phyloP scores from a whole-genome alignment of 2,329 filamentous ascomycete species.

The Basipetospora chlamydospora region DNA sequence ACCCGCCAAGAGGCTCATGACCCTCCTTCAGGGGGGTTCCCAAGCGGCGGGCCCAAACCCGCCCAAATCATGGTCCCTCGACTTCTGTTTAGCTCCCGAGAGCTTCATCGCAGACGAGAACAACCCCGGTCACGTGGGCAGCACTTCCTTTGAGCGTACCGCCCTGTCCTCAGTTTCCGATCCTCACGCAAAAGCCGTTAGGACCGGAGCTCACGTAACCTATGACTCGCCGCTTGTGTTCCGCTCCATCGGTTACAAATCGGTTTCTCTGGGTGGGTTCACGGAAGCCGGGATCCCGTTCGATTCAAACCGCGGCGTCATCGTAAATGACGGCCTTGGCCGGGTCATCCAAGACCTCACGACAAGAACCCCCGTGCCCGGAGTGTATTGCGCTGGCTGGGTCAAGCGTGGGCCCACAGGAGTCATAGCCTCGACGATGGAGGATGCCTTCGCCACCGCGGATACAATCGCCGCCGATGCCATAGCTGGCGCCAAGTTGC shows the following conservation, averaged over 20 bases:
- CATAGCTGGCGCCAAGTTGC: slow-evolving; percentile 28
- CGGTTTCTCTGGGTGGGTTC: slow-evolving; percentile 62
- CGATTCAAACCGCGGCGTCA: slow-evolving; percentile 55
- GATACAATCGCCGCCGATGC: slow-evolving; percentile 76
- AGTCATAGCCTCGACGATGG: slow-evolving; percentile 92
- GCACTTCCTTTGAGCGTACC: slow-evolving; percentile 53
- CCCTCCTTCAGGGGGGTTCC: slow-evolving; percentile 53
- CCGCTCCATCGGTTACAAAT: slow-evolving; percentile 90
- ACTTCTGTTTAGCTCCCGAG: slow-evolving; percentile 70
- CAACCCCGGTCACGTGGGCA: slow-evolving; percentile 36
- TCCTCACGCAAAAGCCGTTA: slow-evolving; percentile 30
- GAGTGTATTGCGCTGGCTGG: slow-evolving; percentile 90
- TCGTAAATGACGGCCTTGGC: slow-evolving; percentile 70
- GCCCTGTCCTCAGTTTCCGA: slow-evolving; percentile 40
- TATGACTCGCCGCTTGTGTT: slow-evolving; percentile 64
- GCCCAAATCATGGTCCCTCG: slow-evolving; percentile 64
- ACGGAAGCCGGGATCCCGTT: slow-evolving; percentile 63
- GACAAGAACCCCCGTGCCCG: slow-evolving; percentile 35
- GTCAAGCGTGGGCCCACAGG: slow-evolving; percentile 90
- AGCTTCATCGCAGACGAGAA: slow-evolving; percentile 42
- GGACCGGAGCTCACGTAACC: slow-evolving; percentile 32
- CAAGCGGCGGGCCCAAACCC: slow-evolving; percentile 30
- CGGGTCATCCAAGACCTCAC: slow-evolving; percentile 36
- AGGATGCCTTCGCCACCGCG: slow-evolving; percentile 79
- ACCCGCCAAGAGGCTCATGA: slow-evolving; percentile 61